A percentile compares a stretch with the other conserved stretches of the same genome.
Conservation (phyloP, 2,329 filamentous ascomycete genomes). For the Aureobasidium sp. region DNA sequence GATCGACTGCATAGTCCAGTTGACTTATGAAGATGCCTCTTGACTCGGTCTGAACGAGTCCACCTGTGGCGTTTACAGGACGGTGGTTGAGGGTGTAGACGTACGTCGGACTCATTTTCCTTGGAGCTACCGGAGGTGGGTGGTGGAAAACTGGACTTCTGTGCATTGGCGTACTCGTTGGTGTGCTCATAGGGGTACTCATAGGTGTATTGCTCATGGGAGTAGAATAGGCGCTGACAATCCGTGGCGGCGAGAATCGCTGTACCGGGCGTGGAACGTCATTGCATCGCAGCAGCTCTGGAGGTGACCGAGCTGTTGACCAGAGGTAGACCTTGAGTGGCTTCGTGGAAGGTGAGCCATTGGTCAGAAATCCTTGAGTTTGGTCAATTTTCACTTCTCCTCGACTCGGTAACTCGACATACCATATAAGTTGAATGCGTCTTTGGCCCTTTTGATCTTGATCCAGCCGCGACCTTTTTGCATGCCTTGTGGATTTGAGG, state of each 20-base stretch:
- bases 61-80: neutral
- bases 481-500: neutral
- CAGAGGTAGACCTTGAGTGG: slow-evolving; percentile 7
- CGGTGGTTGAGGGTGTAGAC: neutral
- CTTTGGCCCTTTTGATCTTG: neutral
- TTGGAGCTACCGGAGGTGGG: neutral
- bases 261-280: neutral
- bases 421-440: slow-evolving; percentile 12
- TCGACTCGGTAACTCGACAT: neutral
- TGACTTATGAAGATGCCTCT: slow-evolving; percentile 9
- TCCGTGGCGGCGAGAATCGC: neutral
- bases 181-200: neutral
- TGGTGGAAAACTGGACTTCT: neutral
- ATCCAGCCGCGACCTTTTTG: slow-evolving; percentile 8
- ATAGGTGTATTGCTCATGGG: neutral
- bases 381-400: neutral
- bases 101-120: neutral
- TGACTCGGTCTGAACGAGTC: neutral
- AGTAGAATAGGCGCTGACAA: neutral
- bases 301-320: slow-evolving; percentile 8
- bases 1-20: slow-evolving; percentile 3
- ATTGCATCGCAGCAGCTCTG: slow-evolving; percentile 7
- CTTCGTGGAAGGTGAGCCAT: neutral
- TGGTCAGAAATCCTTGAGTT: neutral
- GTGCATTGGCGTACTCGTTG: neutral